Evolutionary conservation across 23 red algal species (phyloP).

Genomic region (Chondrus crispus): DNA sequence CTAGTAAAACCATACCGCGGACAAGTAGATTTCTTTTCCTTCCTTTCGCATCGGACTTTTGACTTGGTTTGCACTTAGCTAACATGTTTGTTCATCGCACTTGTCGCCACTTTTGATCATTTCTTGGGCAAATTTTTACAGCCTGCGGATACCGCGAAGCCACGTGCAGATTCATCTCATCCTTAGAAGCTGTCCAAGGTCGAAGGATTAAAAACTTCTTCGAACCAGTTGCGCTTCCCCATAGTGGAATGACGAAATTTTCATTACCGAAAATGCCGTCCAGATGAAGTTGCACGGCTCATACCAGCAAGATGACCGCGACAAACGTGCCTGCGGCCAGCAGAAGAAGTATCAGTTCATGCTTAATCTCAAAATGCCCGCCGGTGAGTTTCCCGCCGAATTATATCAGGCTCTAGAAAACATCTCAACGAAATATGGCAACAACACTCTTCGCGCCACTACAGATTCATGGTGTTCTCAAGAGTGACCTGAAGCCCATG

Average conservation of each 20-base stretch:
- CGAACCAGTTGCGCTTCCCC: conserved; percentile 84
- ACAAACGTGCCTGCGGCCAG: conserved; percentile 62
- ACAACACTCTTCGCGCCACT: conserved; percentile 91
- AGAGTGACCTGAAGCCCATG: conserved; percentile 88
- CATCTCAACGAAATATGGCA: conserved; percentile 76
- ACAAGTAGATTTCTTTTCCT: no score
- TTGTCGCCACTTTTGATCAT: no score
- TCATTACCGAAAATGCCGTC: conserved; percentile 72
- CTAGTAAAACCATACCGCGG: no score
- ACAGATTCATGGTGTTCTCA: conserved; percentile 99
- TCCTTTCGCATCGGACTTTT: no score
- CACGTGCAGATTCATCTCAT: background rate
- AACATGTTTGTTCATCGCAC: no score
- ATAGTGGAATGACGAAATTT: conserved; percentile 71
- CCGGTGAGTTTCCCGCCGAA: conserved; percentile 83
- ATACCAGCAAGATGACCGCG: conserved; percentile 98
- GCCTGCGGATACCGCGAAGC: no score
- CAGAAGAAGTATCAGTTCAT: conserved; percentile 99
- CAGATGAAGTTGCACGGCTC: conserved; percentile 99
- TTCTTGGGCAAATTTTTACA: no score
- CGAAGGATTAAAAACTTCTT: conserved; percentile 77
- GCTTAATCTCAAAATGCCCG: conserved; percentile 97
- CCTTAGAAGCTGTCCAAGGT: conserved; percentile 83
- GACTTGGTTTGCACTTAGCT: no score
- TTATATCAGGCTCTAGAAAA: conserved; percentile 94